Evolutionary conservation across 2,329 filamentous ascomycete species (phyloP).

Genomic region (Aspergillus piperis): DNA sequence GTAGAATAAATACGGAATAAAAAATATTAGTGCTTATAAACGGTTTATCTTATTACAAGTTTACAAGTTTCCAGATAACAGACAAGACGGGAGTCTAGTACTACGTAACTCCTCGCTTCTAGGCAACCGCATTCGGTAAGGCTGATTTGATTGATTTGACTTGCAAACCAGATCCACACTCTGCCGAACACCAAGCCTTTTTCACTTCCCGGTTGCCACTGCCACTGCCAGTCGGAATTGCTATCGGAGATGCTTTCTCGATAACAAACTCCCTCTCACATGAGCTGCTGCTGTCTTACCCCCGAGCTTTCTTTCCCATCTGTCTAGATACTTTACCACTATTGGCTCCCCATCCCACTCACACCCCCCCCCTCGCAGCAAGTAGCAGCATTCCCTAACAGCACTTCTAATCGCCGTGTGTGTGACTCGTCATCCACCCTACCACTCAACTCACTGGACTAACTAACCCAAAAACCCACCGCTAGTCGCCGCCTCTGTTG

Average conservation of each 20-base stretch:
- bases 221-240: not conserved
- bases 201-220: not conserved
- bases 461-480: not conserved
- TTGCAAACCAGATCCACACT: not conserved
- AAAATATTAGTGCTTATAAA: too few relatives aligned
- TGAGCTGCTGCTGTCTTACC: not conserved
- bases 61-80: too few relatives aligned
- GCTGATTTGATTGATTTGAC: not conserved
- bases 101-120: not conserved
- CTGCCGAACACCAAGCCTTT: not conserved
- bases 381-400: not conserved
- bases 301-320: not conserved
- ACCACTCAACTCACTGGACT: too few relatives aligned
- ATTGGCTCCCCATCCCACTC: not conserved
- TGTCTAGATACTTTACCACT: not conserved
- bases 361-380: not conserved
- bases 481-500: not conserved
- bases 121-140: not conserved
- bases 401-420: not conserved
- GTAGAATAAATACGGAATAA: too few relatives aligned
- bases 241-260: not conserved
- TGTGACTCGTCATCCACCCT: too few relatives aligned
- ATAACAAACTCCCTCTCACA: not conserved
- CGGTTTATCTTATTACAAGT: too few relatives aligned
- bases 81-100: too few relatives aligned